These are phyloP conservation scores for Vanrija sp. DNA, from an alignment of 1,284 basidiomycete species.

Conservation along the genomic window DNA sequence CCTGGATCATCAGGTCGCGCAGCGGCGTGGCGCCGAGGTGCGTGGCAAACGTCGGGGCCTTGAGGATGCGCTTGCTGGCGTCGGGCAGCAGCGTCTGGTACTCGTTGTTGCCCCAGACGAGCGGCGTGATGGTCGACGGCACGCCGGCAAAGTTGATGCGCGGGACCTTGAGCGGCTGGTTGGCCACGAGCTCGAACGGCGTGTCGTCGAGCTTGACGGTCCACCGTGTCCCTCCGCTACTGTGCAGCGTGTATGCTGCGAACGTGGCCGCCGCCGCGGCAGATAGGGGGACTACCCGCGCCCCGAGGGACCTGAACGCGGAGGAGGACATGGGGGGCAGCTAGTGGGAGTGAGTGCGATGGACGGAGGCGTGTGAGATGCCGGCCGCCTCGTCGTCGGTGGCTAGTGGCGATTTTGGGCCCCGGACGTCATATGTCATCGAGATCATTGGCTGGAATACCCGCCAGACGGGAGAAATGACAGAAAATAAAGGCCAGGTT, in stretches of 20 bases:
- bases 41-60: conserved; percentile 32
- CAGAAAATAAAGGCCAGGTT: background rate
- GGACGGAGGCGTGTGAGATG: too few species aligned
- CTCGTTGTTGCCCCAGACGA: conserved; percentile 44
- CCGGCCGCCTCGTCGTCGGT: too few species aligned
- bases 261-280: conserved; percentile 1
- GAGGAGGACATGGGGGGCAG: background rate
- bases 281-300: conserved; percentile 7
- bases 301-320: conserved; percentile 5
- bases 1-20: conserved; percentile 69
- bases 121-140: conserved; percentile 26
- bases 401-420: too few species aligned
- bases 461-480: background rate
- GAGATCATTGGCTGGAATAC: too few species aligned
- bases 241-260: conserved; percentile 2
- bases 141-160: background rate
- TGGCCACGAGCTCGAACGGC: background rate
- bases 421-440: too few species aligned
- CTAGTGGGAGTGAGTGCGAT: background rate
- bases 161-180: background rate
- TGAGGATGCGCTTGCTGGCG: conserved; percentile 21
- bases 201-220: conserved; percentile 9
- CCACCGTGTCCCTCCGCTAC: background rate
- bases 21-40: conserved; percentile 54
- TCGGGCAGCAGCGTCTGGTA: conserved; percentile 34